phyloP scores from a whole-genome alignment of 352 stramenopile species.

The Sclerospora graminicola region DNA sequence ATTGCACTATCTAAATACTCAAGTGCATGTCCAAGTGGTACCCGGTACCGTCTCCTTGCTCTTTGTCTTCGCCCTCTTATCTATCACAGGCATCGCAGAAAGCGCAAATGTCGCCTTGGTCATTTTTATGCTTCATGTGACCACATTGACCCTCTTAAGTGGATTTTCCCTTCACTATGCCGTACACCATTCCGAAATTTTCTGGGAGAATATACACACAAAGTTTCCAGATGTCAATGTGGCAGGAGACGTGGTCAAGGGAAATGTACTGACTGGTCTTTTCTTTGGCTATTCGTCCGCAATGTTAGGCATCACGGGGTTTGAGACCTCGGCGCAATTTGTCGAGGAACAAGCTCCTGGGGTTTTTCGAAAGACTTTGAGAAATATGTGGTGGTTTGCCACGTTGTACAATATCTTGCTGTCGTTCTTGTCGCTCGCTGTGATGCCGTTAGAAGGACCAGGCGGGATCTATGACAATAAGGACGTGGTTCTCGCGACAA shows the following conservation, averaged over 20 bases:
- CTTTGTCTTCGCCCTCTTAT: slow-evolving; percentile 77
- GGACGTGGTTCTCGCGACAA: slow-evolving; percentile 67
- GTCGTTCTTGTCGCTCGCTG: slow-evolving; percentile 70
- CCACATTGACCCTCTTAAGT: slow-evolving; percentile 64
- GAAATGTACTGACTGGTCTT: slow-evolving; percentile 45
- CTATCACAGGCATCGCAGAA: slow-evolving; percentile 81
- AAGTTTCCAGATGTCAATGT: slow-evolving; percentile 44
- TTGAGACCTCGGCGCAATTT: slow-evolving; percentile 87
- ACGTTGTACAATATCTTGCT: slow-evolving; percentile 84
- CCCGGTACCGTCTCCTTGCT: slow-evolving; percentile 43
- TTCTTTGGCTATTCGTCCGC: slow-evolving; percentile 77
- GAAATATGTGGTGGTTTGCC: slow-evolving; percentile 83
- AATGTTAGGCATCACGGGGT: slow-evolving; percentile 87
- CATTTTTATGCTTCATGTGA: slow-evolving; percentile 80
- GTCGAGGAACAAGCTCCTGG: slow-evolving; percentile 82
- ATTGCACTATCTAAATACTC: slow-evolving; percentile 48
- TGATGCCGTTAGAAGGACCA: slow-evolving; percentile 56
- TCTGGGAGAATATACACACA: slow-evolving; percentile 58
- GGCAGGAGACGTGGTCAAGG: slow-evolving; percentile 29
- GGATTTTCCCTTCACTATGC: slow-evolving; percentile 52
- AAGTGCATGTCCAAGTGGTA: slow-evolving; percentile 33
- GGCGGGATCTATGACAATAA: slow-evolving; percentile 56
- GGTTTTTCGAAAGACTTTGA: slow-evolving; percentile 72
- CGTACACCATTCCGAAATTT: slow-evolving; percentile 37
- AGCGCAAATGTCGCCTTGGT: slow-evolving; percentile 68